Conservation (phyloP, 1,139 yeast species). For the Yamadazyma blattariae region DNA sequence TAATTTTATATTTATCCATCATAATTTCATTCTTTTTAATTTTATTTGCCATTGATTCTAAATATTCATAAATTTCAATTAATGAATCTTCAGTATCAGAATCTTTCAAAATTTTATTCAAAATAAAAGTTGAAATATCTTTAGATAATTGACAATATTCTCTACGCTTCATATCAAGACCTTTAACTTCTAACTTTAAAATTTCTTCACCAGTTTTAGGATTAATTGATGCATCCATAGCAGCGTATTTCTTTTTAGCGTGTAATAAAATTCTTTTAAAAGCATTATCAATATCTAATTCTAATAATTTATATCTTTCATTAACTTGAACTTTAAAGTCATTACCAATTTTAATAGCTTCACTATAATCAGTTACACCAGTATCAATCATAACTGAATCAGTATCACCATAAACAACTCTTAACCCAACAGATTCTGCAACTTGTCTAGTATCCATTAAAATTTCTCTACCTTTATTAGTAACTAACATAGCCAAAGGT, state of each 20-base stretch:
- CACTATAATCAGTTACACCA: constrained; percentile 63
- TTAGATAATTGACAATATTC: constrained; percentile 93
- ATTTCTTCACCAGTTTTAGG: constrained; percentile 50
- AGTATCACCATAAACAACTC: constrained; percentile 97
- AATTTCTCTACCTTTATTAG: constrained; percentile 94
- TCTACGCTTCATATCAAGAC: constrained; percentile 95
- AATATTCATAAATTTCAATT: constrained; percentile 66
- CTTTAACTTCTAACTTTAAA: constrained; percentile 79
- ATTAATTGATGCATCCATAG: constrained; percentile 58
- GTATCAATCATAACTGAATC: constrained; percentile 99
- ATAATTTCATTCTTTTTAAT: constrained; percentile 62
- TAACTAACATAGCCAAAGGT: constrained; percentile 93
- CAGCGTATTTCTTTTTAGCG: constrained; percentile 98
- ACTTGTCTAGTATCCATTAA: constrained; percentile 89
- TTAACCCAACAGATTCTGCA: constrained; percentile 78
- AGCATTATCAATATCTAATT: constrained; percentile 93
- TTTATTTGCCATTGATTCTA: constrained; percentile 58
- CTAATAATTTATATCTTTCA: constrained; percentile 81
- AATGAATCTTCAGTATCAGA: constrained; percentile 77
- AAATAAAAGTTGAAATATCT: constrained; percentile 75
- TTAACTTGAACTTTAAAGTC: constrained; percentile 83
- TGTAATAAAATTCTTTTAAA: constrained; percentile 82
- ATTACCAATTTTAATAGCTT: constrained; percentile 80
- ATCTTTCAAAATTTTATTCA: constrained; percentile 70
- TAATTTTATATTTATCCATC: constrained; percentile 65